phyloP scores from a whole-genome alignment of 2,329 filamentous ascomycete species.

The Sarocladium brachiariae region DNA sequence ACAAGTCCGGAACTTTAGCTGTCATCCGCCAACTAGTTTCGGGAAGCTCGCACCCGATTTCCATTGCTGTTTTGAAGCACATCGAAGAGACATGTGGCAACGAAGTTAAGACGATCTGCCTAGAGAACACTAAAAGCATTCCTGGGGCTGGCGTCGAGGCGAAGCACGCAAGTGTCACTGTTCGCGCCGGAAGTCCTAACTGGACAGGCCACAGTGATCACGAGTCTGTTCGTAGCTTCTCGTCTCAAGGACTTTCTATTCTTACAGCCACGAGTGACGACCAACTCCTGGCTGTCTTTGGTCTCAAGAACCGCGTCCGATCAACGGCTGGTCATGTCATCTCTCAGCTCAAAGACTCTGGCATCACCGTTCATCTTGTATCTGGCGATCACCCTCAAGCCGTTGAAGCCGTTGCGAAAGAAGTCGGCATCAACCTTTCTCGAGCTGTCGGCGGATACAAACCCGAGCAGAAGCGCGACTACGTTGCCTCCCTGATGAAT shows the following conservation, averaged over 20 bases:
- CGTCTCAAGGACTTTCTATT: constrained; percentile 31
- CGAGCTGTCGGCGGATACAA: constrained; percentile 23
- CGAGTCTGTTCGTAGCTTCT: constrained; percentile 25
- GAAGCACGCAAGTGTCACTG: constrained; percentile 14
- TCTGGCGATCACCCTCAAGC: constrained; percentile 48
- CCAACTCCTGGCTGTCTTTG: constrained; percentile 32
- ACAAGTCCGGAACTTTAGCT: constrained; percentile 18
- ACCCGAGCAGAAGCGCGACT: constrained; percentile 44
- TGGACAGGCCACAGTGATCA: constrained; percentile 35
- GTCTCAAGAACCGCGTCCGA: constrained; percentile 40
- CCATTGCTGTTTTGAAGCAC: constrained; percentile 36
- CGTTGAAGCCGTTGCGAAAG: constrained; percentile 38
- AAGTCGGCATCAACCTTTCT: constrained; percentile 16
- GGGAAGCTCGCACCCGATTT: constrained; percentile 45
- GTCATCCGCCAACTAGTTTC: constrained; percentile 12
- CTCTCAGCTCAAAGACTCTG: constrained; percentile 25
- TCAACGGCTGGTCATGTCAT: constrained; percentile 32
- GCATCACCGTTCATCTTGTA: constrained; percentile 39
- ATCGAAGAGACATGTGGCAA: constrained; percentile 23
- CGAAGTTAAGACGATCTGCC: constrained; percentile 1
- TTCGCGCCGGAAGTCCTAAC: constrained; percentile 43
- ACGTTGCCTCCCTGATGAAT: constrained; percentile 32
- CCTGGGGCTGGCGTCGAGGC: constrained; percentile 42
- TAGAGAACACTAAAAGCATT: constrained; percentile 29
- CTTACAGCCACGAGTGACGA: constrained; percentile 40